Evolutionary conservation across 768 basidiomycete genomes (phyloP), one percentile per base, ranked within the genome.

Genomic region (Collybia sp.): DNA sequence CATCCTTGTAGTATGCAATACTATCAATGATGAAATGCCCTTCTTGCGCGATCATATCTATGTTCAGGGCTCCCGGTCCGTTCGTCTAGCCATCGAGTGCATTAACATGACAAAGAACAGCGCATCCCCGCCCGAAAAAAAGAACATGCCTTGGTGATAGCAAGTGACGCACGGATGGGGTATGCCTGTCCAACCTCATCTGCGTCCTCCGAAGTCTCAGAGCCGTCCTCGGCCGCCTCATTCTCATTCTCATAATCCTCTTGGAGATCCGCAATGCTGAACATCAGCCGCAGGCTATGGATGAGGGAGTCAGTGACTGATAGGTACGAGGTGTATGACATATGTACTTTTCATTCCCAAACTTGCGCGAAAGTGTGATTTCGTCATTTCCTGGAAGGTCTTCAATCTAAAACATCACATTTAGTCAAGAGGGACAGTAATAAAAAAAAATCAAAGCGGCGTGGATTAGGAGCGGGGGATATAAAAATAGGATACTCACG

Each of bases 221-320:
- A 51, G 11, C 61, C 67, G 12, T 64, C 61, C 19, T 58, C 60
- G 12, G 54, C 47, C 5, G 54, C 47, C 32, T 60, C 62, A 4
- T 48, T 40, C 35, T 63, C 58, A 32, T 52, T 45, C 25, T 64
- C 64, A 19, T 61, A 56, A n/a, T 53, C 47, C 25, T 65, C 67
- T 55, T 89, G 81, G 43, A 95, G 73, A 64, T 97, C 94, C 34
- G 88, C 85, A 54, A 95, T 89, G 49, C 92, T 92, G 78, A 98
- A 96, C 65, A 92, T 84, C 25, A 25, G 25, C 25, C 25, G 25
- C 25, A 25, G 25, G 25, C 59, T 25, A 25, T 25, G 8, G 25
- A 8, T 4, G 8, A 3, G 25, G 8, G 25, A 25, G 25, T 25
- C 25, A 25, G 25, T 25, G 4, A 25, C 8, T 25, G 25, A 8